These are phyloP conservation scores for Blastomyces emzantsi DNA, from an alignment of 2,329 filamentous ascomycete genomes.

Conservation along the genomic window DNA sequence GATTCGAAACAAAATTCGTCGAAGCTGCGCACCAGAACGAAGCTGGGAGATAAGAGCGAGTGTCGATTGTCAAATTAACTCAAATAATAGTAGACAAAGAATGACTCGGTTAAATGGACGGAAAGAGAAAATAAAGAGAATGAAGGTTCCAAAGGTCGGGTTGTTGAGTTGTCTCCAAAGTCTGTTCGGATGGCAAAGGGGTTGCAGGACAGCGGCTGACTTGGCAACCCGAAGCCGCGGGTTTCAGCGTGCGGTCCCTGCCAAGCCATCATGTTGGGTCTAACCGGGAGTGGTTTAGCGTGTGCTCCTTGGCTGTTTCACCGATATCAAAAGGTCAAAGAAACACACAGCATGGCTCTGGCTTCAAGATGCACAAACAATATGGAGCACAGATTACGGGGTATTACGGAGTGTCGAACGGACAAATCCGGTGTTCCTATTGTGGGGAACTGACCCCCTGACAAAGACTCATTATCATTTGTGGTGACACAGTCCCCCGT, in stretches of 20 bases:
- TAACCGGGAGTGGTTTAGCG: not conserved
- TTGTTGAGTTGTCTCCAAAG: not conserved
- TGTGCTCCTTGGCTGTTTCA: not conserved
- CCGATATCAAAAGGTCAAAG: no score
- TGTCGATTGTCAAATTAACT: not conserved
- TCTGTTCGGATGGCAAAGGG: not conserved
- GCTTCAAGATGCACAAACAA: not conserved
- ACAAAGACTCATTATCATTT: not conserved
- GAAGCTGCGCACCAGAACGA: slow-evolving; percentile 12
- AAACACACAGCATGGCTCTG: no score
- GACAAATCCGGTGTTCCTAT: not conserved
- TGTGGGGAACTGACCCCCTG: not conserved
- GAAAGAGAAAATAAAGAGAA: slow-evolving; percentile 19
- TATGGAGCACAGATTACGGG: not conserved
- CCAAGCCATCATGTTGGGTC: not conserved
- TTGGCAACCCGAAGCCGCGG: not conserved
- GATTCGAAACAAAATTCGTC: slow-evolving; percentile 16
- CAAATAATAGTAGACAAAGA: slow-evolving; percentile 10
- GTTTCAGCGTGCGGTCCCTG: slow-evolving; percentile 6
- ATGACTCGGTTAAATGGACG: slow-evolving; percentile 14
- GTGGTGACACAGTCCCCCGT: not conserved
- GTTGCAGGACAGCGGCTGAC: no score
- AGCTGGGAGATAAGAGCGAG: slow-evolving; percentile 8
- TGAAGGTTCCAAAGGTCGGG: slow-evolving; percentile 1
- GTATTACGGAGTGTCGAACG: not conserved